These are phyloP conservation scores for Marsdenia floribunda DNA, from an alignment of 257 asterid genomes.

Conservation along the genomic window DNA sequence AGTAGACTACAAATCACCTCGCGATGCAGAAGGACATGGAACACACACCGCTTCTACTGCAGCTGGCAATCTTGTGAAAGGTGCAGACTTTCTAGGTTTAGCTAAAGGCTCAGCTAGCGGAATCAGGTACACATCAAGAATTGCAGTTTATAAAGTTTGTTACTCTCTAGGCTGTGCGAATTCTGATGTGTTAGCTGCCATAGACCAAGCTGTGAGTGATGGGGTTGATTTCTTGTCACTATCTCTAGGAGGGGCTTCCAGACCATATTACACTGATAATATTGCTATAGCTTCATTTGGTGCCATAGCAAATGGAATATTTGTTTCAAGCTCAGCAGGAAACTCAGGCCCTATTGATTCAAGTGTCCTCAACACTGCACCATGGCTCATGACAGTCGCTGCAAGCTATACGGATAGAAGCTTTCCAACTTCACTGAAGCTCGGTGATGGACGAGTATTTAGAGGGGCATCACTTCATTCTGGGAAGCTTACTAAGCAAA, in stretches of 20 bases:
- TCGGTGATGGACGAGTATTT: conserved; percentile 45
- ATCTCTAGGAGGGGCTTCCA: conserved; percentile 18
- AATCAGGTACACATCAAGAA: conserved; percentile 51
- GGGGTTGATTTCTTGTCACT: conserved; percentile 49
- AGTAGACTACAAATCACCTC: conserved; percentile 50
- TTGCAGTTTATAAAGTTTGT: conserved; percentile 72
- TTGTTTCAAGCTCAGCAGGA: conserved; percentile 58
- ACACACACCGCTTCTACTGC: conserved; percentile 71
- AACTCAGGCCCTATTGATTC: conserved; percentile 57
- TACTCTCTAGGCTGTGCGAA: conserved; percentile 47
- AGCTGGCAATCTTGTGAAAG: conserved; percentile 48
- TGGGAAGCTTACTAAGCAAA: conserved; percentile 41
- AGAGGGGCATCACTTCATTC: conserved; percentile 49
- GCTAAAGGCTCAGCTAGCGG: conserved; percentile 68
- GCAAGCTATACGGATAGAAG: conserved; percentile 59
- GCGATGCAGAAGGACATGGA: conserved; percentile 73
- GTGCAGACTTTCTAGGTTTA: conserved; percentile 44
- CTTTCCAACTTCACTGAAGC: conserved; percentile 40
- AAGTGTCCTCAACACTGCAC: conserved; percentile 53
- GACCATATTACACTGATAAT: background rate
- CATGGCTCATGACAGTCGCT: conserved; percentile 77
- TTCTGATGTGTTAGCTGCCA: conserved; percentile 62
- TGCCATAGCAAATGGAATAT: conserved; percentile 50
- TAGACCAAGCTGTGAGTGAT: conserved; percentile 59
- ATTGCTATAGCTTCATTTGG: conserved; percentile 70